Percentiles rank a stretch among this genome's conserved stretches.
phyloP scores from a whole-genome alignment of 2,329 filamentous ascomycete species.

The Penicillium sp. region DNA sequence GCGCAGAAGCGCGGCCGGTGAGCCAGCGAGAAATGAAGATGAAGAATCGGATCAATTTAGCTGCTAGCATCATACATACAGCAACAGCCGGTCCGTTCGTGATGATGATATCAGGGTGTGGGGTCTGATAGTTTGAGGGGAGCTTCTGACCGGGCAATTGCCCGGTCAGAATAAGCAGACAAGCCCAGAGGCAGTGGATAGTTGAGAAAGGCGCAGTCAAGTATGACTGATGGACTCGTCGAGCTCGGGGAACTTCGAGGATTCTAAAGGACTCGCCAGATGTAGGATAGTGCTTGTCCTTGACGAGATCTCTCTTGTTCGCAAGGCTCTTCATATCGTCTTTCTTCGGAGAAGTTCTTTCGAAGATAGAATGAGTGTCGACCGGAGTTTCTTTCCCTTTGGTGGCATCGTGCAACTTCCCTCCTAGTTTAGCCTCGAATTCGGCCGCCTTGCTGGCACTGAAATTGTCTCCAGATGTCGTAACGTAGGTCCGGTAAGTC shows the following conservation, averaged over 20 bases:
- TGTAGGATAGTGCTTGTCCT: neutral
- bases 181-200: slow-evolving; percentile 66
- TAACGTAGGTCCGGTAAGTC: slow-evolving; percentile 76
- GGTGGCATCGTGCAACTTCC: slow-evolving; percentile 14
- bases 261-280: slow-evolving; percentile 58
- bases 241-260: slow-evolving; percentile 73
- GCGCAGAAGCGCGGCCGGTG: slow-evolving; percentile 14
- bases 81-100: slow-evolving; percentile 90
- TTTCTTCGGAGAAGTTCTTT: neutral
- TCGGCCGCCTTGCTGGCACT: slow-evolving; percentile 67
- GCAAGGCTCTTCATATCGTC: neutral
- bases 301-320: neutral
- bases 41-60: slow-evolving; percentile 60
- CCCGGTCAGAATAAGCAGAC: slow-evolving; percentile 60
- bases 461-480: slow-evolving; percentile 75
- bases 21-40: slow-evolving; percentile 29
- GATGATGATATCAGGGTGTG: slow-evolving; percentile 74
- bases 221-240: slow-evolving; percentile 80
- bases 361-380: neutral
- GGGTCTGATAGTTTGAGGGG: slow-evolving; percentile 28
- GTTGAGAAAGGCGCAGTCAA: slow-evolving; percentile 72
- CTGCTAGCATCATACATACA: slow-evolving; percentile 71
- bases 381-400: neutral
- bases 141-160: slow-evolving; percentile 39
- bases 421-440: slow-evolving; percentile 59